Base-by-base conservation (phyloP, 2,329 filamentous ascomycete genomes). In the Periconia macrospinosa region DNA sequence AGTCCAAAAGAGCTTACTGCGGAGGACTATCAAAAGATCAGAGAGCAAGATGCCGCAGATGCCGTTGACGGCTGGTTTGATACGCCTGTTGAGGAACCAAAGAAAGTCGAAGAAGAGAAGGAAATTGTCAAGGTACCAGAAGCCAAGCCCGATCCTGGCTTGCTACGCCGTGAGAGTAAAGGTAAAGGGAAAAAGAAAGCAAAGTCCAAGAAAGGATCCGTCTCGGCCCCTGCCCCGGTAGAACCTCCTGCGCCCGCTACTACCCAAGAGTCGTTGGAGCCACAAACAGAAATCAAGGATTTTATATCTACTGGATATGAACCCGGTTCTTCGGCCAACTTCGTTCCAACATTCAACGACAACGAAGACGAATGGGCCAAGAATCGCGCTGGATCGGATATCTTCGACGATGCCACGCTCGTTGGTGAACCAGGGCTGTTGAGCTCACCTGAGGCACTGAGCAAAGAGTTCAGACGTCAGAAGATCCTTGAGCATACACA, bases 341-440 rank as follows among this genome's bases (percentile, higher is more conserved):
- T 60, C 47, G 47, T 65, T 10, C 68, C 66, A 0, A 66, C 61
- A 1, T 71, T 70, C 35, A 55, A 66, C 13, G 65, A 69, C 6
- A 65, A 71, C 23, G 69, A 72, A 52, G 62, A 68, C 11, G 65
- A 68, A 3, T 72, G 69, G 69, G 54, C 45, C 3, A 64, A 65
- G 47, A 61, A 65, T 33, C 61, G 56, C 6, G 52, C 60, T 1
- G 66, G 63, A 33, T 67, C 67, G 1, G 40, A 63, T 17, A 51
- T 65, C 46, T 67, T 66, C 1, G 68, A 71, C 47, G 68, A 69
- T 41, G 66, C 63, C 48, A 71, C 68, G 2, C 65, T 72, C 41
- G 63, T 72, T 15, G 69, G 64, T 30, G 68, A 71, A 13, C 57
- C 64, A 2, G 49, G 51, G 37, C 23, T 30, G 3, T 47, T 52